These are phyloP conservation scores for Nicotiana tomentosiformis DNA, from an alignment of 257 asterid species.

Conservation along the genomic window DNA sequence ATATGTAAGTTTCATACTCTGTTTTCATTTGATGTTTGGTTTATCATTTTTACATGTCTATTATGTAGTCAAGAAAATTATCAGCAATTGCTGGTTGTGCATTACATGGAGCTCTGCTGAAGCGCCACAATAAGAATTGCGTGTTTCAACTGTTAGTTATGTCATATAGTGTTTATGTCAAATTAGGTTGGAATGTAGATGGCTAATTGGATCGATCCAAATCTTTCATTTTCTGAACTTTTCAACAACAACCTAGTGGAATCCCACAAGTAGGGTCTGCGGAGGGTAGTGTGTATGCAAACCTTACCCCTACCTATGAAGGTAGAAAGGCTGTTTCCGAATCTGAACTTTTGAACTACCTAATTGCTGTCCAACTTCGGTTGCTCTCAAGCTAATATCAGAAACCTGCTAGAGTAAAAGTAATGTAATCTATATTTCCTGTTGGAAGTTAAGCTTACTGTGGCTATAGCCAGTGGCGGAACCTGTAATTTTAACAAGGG, in stretches of 20 bases:
- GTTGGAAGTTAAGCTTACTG: background rate
- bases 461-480: no score
- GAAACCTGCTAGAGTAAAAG: background rate
- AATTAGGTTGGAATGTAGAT: background rate
- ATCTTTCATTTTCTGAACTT: background rate
- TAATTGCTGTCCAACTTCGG: background rate
- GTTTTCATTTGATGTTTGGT: background rate
- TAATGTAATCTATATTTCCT: background rate
- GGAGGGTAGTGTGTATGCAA: no score
- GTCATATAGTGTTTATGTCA: background rate
- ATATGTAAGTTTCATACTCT: conserved; percentile 49
- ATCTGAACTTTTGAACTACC: background rate
- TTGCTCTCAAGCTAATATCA: background rate
- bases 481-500: no score
- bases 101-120: background rate
- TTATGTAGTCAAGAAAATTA: background rate
- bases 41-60: background rate
- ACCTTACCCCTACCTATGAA: no score
- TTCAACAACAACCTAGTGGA: background rate
- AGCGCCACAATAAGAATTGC: background rate
- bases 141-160: background rate
- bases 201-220: background rate
- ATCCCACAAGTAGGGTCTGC: no score
- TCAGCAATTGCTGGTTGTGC: background rate
- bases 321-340: no score